Conservation (phyloP, 176 grass and related monocot genomes). For the Lolium rigidum region DNA sequence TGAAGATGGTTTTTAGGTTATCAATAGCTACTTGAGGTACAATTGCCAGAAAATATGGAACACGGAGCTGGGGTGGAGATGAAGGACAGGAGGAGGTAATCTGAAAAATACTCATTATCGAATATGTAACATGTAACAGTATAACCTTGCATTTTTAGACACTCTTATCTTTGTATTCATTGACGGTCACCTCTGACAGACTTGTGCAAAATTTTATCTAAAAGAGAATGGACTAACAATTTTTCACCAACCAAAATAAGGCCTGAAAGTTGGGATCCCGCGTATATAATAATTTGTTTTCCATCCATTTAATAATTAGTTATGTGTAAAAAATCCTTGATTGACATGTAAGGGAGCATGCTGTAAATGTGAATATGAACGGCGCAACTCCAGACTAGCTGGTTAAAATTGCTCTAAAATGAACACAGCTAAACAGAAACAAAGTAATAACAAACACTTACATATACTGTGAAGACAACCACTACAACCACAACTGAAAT, state of each 20-base stretch:
- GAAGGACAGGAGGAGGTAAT: neutral
- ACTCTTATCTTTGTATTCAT: neutral
- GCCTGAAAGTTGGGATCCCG: neutral
- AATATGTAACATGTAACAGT: neutral
- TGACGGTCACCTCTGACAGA: neutral
- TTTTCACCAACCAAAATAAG: neutral
- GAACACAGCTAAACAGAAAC: neutral
- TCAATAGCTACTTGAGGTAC: neutral
- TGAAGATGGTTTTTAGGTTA: neutral
- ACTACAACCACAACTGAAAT: constrained; percentile 82
- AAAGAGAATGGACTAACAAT: neutral
- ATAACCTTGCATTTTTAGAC: constrained; percentile 5
- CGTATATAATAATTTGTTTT: neutral
- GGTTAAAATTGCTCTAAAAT: constrained; percentile 3
- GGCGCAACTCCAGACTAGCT: neutral
- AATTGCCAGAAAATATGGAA: neutral
- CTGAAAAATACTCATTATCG: neutral
- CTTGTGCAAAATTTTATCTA: neutral
- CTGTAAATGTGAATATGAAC: constrained; percentile 3
- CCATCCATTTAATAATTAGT: neutral
- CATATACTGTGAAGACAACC: constrained; percentile 89
- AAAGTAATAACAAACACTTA: constrained; percentile 48
- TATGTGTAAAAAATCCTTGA: neutral
- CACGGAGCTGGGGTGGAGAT: neutral
- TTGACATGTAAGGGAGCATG: constrained; percentile 23